Conservation (phyloP, 306 rosid genomes). For the Begonia fuchsioides region DNA sequence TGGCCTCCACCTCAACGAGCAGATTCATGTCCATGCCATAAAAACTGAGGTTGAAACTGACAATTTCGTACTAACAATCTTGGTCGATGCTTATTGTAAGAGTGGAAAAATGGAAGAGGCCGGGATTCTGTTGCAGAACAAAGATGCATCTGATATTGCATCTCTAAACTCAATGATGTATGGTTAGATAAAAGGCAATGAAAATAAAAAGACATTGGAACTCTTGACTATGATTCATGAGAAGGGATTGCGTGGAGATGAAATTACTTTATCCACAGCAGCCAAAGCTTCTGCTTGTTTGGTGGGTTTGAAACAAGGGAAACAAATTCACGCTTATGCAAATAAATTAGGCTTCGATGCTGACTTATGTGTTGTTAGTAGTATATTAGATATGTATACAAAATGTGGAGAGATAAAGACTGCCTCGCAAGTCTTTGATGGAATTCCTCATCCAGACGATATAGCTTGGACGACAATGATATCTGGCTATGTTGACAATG, state of each 20-base stretch:
- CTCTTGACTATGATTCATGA: conserved; percentile 36
- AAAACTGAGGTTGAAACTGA: conserved; percentile 32
- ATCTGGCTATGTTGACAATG: conserved; percentile 68
- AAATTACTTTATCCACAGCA: conserved; percentile 47
- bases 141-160: conserved; percentile 50
- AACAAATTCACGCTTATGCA: conserved; percentile 54
- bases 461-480: conserved; percentile 91
- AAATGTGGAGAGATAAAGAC: conserved; percentile 66
- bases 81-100: conserved; percentile 57
- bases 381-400: conserved; percentile 67
- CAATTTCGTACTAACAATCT: conserved; percentile 55
- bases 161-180: conserved; percentile 81
- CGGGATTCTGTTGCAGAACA: conserved; percentile 28
- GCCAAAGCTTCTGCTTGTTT: conserved; percentile 57
- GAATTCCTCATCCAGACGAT: conserved; percentile 47
- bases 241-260: conserved; percentile 33
- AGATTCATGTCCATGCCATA: conserved; percentile 49
- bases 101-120: conserved; percentile 62
- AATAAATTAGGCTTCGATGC: conserved; percentile 27
- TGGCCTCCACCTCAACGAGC: conserved; percentile 25
- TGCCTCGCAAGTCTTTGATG: conserved; percentile 35
- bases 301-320: conserved; percentile 45
- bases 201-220: conserved; percentile 33
- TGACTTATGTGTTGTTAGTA: conserved; percentile 45
- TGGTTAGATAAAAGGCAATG: conserved; percentile 34